Evolutionary conservation across 2,329 filamentous ascomycete species (phyloP).

Genomic region (Exophiala lecanii-corni): DNA sequence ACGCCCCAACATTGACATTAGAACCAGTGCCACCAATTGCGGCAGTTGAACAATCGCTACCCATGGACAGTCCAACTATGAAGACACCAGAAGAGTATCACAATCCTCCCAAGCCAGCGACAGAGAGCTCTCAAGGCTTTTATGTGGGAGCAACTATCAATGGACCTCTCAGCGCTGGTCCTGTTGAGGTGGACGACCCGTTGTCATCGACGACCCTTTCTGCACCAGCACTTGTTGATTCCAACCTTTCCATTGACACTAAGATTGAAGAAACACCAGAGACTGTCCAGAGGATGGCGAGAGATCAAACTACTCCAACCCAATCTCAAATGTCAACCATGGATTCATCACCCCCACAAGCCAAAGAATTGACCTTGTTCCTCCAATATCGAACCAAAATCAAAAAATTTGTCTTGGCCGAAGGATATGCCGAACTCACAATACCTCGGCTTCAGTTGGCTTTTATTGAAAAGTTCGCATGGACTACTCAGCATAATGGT

Average conservation of each 20-base stretch:
- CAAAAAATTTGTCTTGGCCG: conserved; percentile 26
- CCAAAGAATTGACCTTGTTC: conserved; percentile 88
- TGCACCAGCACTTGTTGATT: conserved; percentile 33
- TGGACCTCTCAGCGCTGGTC: conserved; percentile 47
- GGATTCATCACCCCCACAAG: conserved; percentile 65
- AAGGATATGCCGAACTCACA: conserved; percentile 73
- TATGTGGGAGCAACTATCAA: conserved; percentile 54
- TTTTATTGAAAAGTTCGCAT: conserved; percentile 98
- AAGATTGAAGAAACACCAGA: conserved; percentile 14
- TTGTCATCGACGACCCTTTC: conserved; percentile 19
- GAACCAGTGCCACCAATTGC: conserved; percentile 31
- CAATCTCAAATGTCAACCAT: conserved; percentile 53
- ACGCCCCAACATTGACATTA: conserved; percentile 28
- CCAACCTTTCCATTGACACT: conserved; percentile 22
- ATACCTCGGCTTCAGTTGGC: conserved; percentile 86
- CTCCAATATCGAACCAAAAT: conserved; percentile 27
- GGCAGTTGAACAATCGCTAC: conserved; percentile 32
- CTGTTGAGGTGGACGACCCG: conserved; percentile 28
- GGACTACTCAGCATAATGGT: conserved; percentile 95
- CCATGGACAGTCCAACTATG: conserved; percentile 42
- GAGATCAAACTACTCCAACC: conserved; percentile 28
- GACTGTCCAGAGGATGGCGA: conserved; percentile 13
- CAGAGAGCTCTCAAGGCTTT: conserved; percentile 36
- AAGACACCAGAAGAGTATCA: conserved; percentile 66
- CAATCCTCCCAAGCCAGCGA: conserved; percentile 31